Evolutionary conservation across 2,329 filamentous ascomycete genomes (phyloP).

Genomic region (Xylariaceae sp.): DNA sequence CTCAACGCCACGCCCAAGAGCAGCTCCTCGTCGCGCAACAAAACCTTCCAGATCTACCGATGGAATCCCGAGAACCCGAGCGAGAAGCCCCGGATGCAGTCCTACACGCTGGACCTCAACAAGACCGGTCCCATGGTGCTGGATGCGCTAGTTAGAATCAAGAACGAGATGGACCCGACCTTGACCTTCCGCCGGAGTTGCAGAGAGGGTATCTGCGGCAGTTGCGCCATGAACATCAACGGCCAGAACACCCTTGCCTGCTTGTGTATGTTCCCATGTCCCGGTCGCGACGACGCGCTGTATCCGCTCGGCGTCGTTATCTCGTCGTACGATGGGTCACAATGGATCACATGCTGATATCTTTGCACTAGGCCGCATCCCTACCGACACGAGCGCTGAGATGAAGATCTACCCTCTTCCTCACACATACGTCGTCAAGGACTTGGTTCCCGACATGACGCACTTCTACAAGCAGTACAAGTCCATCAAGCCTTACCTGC

Average conservation of each 20-base stretch:
- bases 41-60: conserved; percentile 98
- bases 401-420: conserved; percentile 96
- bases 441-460: conserved; percentile 94
- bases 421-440: conserved; percentile 99
- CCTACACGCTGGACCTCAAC: conserved; percentile 91
- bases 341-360: conserved; percentile 18
- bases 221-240: conserved; percentile 99
- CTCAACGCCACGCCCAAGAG: conserved; percentile 57
- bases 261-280: conserved; percentile 66
- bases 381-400: conserved; percentile 71
- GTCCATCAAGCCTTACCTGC: conserved; percentile 97
- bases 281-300: background rate
- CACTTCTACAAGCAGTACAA: conserved; percentile 99
- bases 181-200: conserved; percentile 94
- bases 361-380: conserved; percentile 72
- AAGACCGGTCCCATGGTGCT: conserved; percentile 99
- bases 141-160: conserved; percentile 94
- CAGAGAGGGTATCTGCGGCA: conserved; percentile 96
- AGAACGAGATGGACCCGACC: conserved; percentile 97
- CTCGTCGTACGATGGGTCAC: background rate
- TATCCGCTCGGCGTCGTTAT: too few species aligned
- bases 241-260: conserved; percentile 97
- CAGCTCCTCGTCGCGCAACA: conserved; percentile 58
- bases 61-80: conserved; percentile 94
- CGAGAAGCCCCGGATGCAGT: conserved; percentile 93